Evolutionary conservation across 2,329 filamentous ascomycete species (phyloP), one percentile per base, ranked within the genome.

Genomic region (Neophaeococcomyces mojaviensis): DNA sequence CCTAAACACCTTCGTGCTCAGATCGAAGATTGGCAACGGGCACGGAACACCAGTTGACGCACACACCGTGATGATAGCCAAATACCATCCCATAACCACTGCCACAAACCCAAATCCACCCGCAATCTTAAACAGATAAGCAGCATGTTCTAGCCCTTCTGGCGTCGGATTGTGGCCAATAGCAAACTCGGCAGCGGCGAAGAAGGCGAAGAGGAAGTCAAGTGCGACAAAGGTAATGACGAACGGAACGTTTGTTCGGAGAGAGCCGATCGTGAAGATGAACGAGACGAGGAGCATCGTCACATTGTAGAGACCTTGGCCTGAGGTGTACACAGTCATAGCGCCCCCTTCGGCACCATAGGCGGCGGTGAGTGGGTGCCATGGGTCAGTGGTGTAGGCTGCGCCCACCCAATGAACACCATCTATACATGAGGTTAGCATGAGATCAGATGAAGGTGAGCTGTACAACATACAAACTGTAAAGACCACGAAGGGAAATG

Each of bases 241-340:
- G 63, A 86, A 86, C 60, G 78, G 73, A 6, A 85, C 42, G 60
- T 88, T 88, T 24, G 82, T 87, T 32, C 84, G 77, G n/a, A 86
- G 66, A 1, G 83, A 74, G 65, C 80, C 84, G 58, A 88, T 68
- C 38, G 86, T 65, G 66, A 77, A 86, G 53, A 86, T 60, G 49
- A 84, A 61, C 59, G 74, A 78, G 19, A 86, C 64, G 13, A 86
- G 49, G 2, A 68, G 77, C 80, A 85, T 84, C 49, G 73, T 72
- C 46, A 86, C 59, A 43, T 79, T 69, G 65, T 81, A 77, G 67
- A 82, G 84, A n/a, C 64, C 74, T 15, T 10, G 30, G 5, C 55
- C 41, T 12, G 44, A 22, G 22, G 54, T 59, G 47, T 58, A 48
- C 3, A 45, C 55, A 4, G 44, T 6, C 15, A 58, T 56, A 26